Evolutionary conservation across 371 early-diverging fungal species (phyloP), one percentile per base, ranked within the genome.

Genomic region (Mortierella sp.): DNA sequence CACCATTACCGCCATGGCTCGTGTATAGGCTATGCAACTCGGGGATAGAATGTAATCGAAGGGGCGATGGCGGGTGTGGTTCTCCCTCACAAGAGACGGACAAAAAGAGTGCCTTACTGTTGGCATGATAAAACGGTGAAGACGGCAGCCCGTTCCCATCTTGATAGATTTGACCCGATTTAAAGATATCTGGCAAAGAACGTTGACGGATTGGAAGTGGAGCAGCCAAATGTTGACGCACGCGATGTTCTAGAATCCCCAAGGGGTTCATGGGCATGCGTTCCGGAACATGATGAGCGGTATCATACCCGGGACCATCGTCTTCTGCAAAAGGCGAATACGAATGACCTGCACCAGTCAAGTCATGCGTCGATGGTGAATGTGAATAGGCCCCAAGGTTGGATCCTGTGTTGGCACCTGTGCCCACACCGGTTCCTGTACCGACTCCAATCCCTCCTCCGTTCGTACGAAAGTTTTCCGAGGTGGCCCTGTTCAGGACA

Each of bases 31-130:
- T 37, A 37, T 51, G 68, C 7, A 68, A 58, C 44, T 75, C 70
- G 28, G 81, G 82, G 52, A 74, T 77, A n/a, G 77, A 71, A 47
- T 79, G 82, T 6, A 74, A 64, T 29, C 73, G 74, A 29, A 69
- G 47, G 45, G 73, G 76, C 16, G 74, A 74, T 4, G 74, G 63
- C 5, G 69, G 51, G n/a, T 60, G 43, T 23, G 70, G 46, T 12
- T 72, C 79, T 25, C 46, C 47, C 50, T 77, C 79, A 21, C 65
- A 72, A 0, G 72, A 68, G 1, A 73, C 74, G 0, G 74, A 70
- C 28, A 74, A 53, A 55, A 80, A 70, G 7, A 74, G 62, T 7
- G 60, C 79, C 66, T 77, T 77, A 57, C 71, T 77, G 19, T 72
- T 72, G 16, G 79, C 64, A 18, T 72, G 79, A 28, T 77, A 62